Conservation (phyloP, 257 asterid genomes). For the Forsythia suspensa region DNA sequence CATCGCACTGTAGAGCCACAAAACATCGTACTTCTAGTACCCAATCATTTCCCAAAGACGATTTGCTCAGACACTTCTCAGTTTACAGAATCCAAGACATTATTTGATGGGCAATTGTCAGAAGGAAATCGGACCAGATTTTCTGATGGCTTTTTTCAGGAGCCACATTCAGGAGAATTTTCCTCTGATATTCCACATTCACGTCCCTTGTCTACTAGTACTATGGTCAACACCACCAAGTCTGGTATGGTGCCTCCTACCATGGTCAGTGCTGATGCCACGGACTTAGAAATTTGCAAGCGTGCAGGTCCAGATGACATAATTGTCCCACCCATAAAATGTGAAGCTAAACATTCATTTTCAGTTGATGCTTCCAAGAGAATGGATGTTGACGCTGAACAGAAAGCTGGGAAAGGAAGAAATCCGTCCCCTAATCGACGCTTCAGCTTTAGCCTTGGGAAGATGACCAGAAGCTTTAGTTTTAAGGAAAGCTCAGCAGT, state of each 20-base stretch:
- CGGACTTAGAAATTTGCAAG: conserved; percentile 28
- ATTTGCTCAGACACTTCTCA: conserved; percentile 24
- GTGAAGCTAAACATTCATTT: conserved; percentile 33
- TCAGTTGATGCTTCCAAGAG: conserved; percentile 37
- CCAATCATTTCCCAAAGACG: conserved; percentile 23
- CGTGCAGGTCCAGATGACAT: conserved; percentile 25
- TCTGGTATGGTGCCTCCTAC: conserved; percentile 24
- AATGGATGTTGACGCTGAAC: conserved; percentile 35
- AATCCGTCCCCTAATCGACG: conserved; percentile 70
- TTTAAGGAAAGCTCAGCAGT: conserved; percentile 68
- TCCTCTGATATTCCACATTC: conserved; percentile 49
- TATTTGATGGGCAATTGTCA: conserved; percentile 41
- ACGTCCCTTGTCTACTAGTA: conserved; percentile 56
- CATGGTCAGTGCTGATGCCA: conserved; percentile 24
- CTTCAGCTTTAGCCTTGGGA: conserved; percentile 72
- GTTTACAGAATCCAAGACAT: conserved; percentile 45
- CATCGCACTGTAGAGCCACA: conserved; percentile 35
- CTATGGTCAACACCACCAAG: conserved; percentile 4
- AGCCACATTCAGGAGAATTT: conserved; percentile 37
- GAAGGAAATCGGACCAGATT: conserved; percentile 37
- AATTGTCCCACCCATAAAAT: conserved; percentile 27
- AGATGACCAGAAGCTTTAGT: conserved; percentile 81
- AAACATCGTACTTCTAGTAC: conserved; percentile 42
- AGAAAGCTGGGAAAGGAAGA: conserved; percentile 49
- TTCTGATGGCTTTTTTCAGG: conserved; percentile 51